These are phyloP conservation scores for Yamadazyma sp. DNA, from an alignment of 805 yeast species.

Conservation along the genomic window DNA sequence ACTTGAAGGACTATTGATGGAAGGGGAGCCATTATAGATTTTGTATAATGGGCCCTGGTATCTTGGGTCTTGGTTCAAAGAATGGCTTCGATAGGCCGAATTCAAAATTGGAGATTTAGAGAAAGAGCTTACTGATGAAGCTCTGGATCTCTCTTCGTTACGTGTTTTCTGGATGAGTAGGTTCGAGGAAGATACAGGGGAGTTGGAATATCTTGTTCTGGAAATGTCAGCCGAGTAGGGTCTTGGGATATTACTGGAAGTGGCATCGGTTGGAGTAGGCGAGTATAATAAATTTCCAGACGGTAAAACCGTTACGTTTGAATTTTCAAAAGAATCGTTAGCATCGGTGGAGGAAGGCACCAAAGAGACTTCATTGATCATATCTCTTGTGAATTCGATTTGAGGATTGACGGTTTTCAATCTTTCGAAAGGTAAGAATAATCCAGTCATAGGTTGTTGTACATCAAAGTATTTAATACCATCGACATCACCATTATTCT, in stretches of 20 bases:
- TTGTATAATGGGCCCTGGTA: not conserved
- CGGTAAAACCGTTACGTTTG: too few relatives aligned
- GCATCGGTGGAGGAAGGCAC: too few relatives aligned
- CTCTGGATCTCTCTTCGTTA: conserved; percentile 7
- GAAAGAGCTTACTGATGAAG: conserved; percentile 9
- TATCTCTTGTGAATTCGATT: conserved; percentile 14
- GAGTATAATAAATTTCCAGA: too few relatives aligned
- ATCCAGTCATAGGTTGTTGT: conserved; percentile 60
- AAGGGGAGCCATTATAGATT: not conserved
- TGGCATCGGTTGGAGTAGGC: too few relatives aligned
- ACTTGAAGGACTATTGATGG: not conserved
- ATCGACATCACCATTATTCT: conserved; percentile 79
- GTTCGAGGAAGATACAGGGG: not conserved
- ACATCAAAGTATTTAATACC: conserved; percentile 72
- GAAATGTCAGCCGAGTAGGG: conserved; percentile 7
- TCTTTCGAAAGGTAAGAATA: conserved; percentile 63
- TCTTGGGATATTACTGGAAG: not conserved
- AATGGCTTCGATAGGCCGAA: conserved; percentile 5
- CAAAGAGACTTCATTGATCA: conserved; percentile 13
- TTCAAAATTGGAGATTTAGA: conserved; percentile 8
- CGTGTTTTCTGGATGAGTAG: not conserved
- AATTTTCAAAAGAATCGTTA: too few relatives aligned
- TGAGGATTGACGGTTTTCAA: conserved; percentile 33
- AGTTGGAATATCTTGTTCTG: not conserved
- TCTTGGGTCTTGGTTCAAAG: conserved; percentile 3